Conservation (phyloP, 2,329 filamentous ascomycete species). For the Fusarium sp. region DNA sequence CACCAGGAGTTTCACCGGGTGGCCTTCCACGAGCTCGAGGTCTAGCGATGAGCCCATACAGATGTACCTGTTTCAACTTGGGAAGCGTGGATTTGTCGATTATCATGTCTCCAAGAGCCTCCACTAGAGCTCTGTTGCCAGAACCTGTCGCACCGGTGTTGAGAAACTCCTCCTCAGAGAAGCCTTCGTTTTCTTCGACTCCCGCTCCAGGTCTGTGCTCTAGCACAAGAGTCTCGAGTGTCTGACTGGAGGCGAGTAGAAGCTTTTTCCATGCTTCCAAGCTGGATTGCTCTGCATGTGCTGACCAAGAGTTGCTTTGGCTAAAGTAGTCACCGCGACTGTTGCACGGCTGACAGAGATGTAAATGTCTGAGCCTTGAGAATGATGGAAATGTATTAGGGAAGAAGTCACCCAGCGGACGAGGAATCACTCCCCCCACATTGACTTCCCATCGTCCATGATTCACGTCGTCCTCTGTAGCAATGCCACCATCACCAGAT, state of each 20-base stretch:
- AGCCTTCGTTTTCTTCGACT: conserved; percentile 10
- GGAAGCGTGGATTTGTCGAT: background rate
- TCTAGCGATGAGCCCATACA: conserved; percentile 8
- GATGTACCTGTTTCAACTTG: background rate
- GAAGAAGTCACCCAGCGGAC: conserved; percentile 10
- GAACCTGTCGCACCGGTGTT: background rate
- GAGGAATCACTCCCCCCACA: background rate
- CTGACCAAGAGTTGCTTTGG: conserved; percentile 23
- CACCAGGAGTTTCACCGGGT: background rate
- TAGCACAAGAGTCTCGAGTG: conserved; percentile 19
- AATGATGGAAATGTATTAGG: background rate
- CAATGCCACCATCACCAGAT: accelerated
- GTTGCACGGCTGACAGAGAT: conserved; percentile 4
- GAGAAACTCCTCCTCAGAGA: conserved; percentile 17
- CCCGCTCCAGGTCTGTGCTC: conserved; percentile 25
- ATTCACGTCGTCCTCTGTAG: background rate
- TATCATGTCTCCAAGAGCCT: background rate
- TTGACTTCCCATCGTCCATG: background rate
- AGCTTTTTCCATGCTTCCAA: conserved; percentile 4
- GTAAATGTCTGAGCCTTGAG: background rate
- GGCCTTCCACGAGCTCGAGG: background rate
- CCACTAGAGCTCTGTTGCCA: background rate
- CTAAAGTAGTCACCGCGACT: conserved; percentile 8
- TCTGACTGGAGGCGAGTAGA: background rate
- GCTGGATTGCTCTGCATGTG: background rate